Conservation (phyloP, 2,329 filamentous ascomycete genomes). For the Falciphora oryzae region DNA sequence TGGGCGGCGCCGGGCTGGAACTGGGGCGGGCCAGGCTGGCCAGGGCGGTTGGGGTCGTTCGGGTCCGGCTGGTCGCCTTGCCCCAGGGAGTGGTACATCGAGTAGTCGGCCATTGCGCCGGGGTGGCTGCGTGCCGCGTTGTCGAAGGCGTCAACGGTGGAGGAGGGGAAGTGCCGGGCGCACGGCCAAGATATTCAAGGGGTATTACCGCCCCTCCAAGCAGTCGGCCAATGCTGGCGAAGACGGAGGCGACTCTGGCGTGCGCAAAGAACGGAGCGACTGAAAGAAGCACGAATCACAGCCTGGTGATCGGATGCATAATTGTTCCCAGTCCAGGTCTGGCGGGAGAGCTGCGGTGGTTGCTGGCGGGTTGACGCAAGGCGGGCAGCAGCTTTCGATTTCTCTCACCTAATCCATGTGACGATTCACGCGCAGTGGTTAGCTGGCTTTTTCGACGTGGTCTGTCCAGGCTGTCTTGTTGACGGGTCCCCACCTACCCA, state of each 20-base stretch:
- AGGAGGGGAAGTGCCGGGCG: neutral
- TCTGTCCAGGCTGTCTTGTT: slow-evolving; percentile 1
- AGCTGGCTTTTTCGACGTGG: slow-evolving; percentile 1
- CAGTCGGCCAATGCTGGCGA: neutral
- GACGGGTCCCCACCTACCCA: neutral
- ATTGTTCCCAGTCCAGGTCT: neutral
- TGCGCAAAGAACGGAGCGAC: neutral
- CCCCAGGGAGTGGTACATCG: slow-evolving; percentile 46
- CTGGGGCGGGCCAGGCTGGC: slow-evolving; percentile 31
- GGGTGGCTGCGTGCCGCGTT: slow-evolving; percentile 2
- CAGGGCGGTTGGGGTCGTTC: slow-evolving; percentile 42
- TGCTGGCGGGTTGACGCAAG: neutral
- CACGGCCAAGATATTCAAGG: slow-evolving; percentile 1
- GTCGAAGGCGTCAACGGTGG: neutral
- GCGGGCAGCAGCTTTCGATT: neutral
- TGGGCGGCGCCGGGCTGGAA: slow-evolving; percentile 50
- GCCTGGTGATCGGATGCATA: neutral
- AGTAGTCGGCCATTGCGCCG: slow-evolving; percentile 34
- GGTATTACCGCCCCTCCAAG: slow-evolving; percentile 7
- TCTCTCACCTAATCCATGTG: neutral
- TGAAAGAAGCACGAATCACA: neutral
- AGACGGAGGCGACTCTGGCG: neutral
- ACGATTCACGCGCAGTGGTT: neutral
- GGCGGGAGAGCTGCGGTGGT: too few species aligned
- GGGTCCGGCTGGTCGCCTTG: slow-evolving; percentile 45